A percentile compares a stretch with the other conserved stretches of the same genome.
Evolutionary conservation across 2,329 filamentous ascomycete species (phyloP).

Genomic region (Alternaria sp.): DNA sequence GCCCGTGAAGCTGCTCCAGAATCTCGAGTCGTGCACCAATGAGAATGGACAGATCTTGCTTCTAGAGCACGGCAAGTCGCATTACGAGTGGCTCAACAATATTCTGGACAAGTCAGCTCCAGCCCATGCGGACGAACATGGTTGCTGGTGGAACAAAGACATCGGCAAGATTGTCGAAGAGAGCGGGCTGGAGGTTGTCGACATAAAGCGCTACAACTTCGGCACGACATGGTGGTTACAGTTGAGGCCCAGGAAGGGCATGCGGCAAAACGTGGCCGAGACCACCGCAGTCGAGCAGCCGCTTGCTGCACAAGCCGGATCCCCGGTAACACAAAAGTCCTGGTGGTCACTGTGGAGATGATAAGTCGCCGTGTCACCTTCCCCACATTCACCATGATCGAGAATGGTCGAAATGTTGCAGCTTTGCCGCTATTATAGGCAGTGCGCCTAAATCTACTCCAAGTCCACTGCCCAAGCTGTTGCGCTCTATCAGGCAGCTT

Average conservation of each 20-base stretch:
- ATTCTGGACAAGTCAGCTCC: slow-evolving; percentile 55
- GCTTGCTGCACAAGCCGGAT: slow-evolving; percentile 20
- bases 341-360: slow-evolving; percentile 47
- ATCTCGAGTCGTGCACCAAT: slow-evolving; percentile 52
- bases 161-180: slow-evolving; percentile 56
- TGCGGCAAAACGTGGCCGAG: slow-evolving; percentile 24
- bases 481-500: background rate
- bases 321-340: slow-evolving; percentile 33
- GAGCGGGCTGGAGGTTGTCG: slow-evolving; percentile 56
- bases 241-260: slow-evolving; percentile 50
- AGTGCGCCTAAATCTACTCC: background rate
- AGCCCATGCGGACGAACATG: slow-evolving; percentile 56
- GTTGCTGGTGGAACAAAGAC: slow-evolving; percentile 62
- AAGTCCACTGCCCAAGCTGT: background rate
- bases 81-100: slow-evolving; percentile 56
- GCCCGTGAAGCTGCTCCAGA: slow-evolving; percentile 53
- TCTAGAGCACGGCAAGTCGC: slow-evolving; percentile 58
- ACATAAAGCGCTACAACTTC: slow-evolving; percentile 54
- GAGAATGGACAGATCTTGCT: slow-evolving; percentile 55
- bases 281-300: slow-evolving; percentile 17
- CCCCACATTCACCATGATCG: slow-evolving; percentile 14
- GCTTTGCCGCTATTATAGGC: slow-evolving; percentile 10
- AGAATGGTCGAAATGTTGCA: slow-evolving; percentile 1
- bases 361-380: slow-evolving; percentile 21
- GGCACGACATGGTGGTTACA: slow-evolving; percentile 59